Conservation (phyloP, 208 protist genomes). For the Porcisia hertigi region DNA sequence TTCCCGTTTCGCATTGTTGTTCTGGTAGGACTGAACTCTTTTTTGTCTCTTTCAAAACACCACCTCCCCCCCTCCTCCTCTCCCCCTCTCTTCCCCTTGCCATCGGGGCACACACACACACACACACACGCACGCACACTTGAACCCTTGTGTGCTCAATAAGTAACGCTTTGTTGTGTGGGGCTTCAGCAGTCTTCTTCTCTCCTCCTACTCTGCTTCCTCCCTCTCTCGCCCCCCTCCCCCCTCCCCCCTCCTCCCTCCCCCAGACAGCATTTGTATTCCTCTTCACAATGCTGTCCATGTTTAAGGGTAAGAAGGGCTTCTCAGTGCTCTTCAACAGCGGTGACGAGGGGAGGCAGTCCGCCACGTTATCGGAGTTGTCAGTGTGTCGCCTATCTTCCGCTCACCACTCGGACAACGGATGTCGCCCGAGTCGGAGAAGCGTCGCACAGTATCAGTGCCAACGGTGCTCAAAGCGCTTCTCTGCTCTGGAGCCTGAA, state of each 20-base stretch:
- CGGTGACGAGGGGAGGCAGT: background rate
- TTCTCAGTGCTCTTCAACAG: conserved; percentile 57
- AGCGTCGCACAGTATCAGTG: conserved; percentile 36
- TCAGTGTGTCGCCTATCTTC: background rate
- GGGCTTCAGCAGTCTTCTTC: background rate
- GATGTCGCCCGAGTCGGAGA: background rate
- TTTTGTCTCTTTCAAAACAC: too few relatives aligned
- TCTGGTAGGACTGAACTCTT: too few relatives aligned
- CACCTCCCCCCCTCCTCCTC: too few relatives aligned
- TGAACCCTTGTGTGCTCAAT: background rate
- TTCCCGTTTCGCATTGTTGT: too few relatives aligned
- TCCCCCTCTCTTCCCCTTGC: too few relatives aligned
- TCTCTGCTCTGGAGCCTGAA: conserved; percentile 20
- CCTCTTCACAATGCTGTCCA: conserved; percentile 48
- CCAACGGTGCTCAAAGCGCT: conserved; percentile 59
- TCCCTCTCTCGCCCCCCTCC: background rate
- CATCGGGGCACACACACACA: background rate
- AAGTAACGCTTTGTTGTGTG: background rate
- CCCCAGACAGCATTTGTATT: too few relatives aligned
- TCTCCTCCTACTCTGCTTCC: too few relatives aligned
- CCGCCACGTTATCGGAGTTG: background rate
- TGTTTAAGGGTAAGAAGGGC: conserved; percentile 73
- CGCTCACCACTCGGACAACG: background rate
- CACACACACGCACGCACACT: background rate
- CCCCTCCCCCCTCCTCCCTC: background rate